Evolutionary conservation across 1,284 basidiomycete genomes (phyloP).

Genomic region (Macrocystidia cucumis): DNA sequence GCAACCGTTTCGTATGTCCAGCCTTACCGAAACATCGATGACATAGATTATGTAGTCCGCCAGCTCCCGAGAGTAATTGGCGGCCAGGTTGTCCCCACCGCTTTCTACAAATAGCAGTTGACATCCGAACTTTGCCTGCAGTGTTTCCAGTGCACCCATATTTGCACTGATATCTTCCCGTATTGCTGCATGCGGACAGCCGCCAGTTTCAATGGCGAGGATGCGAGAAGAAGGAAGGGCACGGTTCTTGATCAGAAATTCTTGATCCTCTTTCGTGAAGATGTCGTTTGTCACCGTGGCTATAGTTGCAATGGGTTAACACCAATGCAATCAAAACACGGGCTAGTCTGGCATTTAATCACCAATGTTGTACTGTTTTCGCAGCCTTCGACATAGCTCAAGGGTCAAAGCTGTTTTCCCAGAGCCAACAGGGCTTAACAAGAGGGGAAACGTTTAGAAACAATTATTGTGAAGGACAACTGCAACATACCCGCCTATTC

Average conservation of each 20-base stretch:
- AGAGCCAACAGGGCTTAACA: slow-evolving; percentile 83
- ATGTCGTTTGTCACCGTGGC: slow-evolving; percentile 96
- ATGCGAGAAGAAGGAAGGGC: slow-evolving; percentile 85
- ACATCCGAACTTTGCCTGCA: slow-evolving; percentile 86
- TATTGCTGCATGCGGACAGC: slow-evolving; percentile 93
- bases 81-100: slow-evolving; percentile 94
- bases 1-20: slow-evolving; percentile 4
- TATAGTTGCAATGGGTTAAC: slow-evolving; percentile 20
- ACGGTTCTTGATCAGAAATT: slow-evolving; percentile 91
- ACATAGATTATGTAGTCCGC: slow-evolving; percentile 98
- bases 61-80: slow-evolving; percentile 93
- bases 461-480: slow-evolving; percentile 1
- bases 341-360: slow-evolving; percentile 16
- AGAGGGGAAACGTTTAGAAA: slow-evolving; percentile 1
- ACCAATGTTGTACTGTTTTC: slow-evolving; percentile 89
- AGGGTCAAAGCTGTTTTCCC: slow-evolving; percentile 96
- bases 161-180: slow-evolving; percentile 98
- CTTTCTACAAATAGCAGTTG: slow-evolving; percentile 91
- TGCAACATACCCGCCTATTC: slow-evolving; percentile 82
- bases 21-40: slow-evolving; percentile 70
- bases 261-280: slow-evolving; percentile 95
- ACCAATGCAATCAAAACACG: slow-evolving; percentile 5
- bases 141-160: slow-evolving; percentile 88
- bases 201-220: slow-evolving; percentile 94
- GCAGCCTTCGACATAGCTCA: slow-evolving; percentile 81